phyloP scores from a whole-genome alignment of 768 basidiomycete genomes.

The Phlegmacium glaucopus region DNA sequence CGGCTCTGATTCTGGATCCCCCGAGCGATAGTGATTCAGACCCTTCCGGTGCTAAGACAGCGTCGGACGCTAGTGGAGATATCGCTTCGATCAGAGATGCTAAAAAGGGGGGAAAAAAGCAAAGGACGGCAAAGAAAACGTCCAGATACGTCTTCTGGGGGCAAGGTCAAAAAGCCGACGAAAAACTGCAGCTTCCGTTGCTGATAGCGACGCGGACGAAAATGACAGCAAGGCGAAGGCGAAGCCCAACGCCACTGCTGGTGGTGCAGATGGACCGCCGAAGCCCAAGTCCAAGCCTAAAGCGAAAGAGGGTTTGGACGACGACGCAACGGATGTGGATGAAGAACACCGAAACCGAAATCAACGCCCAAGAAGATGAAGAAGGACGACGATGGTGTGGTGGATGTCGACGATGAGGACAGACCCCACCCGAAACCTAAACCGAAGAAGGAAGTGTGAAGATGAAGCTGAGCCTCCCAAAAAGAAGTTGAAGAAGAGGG shows the following conservation, averaged over 20 bases:
- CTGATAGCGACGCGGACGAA: slow-evolving; percentile 33
- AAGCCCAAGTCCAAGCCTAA: slow-evolving; percentile 49
- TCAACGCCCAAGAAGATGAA: no score
- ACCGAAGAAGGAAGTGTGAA: slow-evolving; percentile 39
- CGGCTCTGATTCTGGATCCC: slow-evolving; percentile 85
- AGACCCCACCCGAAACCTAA: slow-evolving; percentile 36
- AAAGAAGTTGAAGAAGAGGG: slow-evolving; percentile 65
- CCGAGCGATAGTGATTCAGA: no score
- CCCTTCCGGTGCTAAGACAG: no score
- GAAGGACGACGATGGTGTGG: slow-evolving; percentile 41
- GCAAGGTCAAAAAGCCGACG: slow-evolving; percentile 9
- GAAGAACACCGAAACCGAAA: slow-evolving; percentile 32
- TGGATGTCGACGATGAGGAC: slow-evolving; percentile 44
- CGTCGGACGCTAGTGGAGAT: slow-evolving; percentile 80
- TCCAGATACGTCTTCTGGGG: no score
- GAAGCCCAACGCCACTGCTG: no score
- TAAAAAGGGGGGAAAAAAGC: no score
- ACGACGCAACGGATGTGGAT: slow-evolving; percentile 48
- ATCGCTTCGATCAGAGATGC: slow-evolving; percentile 50
- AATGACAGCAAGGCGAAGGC: slow-evolving; percentile 43
- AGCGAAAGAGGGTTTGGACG: slow-evolving; percentile 37
- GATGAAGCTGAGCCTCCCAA: slow-evolving; percentile 55
- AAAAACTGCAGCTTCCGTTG: slow-evolving; percentile 3
- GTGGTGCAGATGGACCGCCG: no score
- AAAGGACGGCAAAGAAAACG: no score